Evolutionary conservation across 139 green algal genomes (phyloP), one percentile per base, ranked within the genome.

Genomic region (Asterochloris sp.): DNA sequence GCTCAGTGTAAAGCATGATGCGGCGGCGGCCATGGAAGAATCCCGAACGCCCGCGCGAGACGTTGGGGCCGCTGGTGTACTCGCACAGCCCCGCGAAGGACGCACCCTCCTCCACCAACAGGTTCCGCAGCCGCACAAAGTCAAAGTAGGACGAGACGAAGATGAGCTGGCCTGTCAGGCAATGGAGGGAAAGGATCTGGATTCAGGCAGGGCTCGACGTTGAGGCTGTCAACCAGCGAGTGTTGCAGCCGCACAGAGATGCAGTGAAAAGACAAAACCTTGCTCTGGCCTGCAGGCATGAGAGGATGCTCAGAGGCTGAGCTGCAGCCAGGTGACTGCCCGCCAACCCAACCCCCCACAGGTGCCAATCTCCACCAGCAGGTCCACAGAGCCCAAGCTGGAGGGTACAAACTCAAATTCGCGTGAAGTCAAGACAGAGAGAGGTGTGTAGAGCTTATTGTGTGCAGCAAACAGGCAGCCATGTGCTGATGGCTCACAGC

Each of bases 91-190:
- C 76, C 29, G 89, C 86, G 79, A 95, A 95, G 14, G 92, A 88
- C 12, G 85, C 88, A 23, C 73, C 76, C 69, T 93, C 76, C 17
- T 74, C 76, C n/a, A 83, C 81, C 73, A 90, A 47, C 80, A 93
- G 93, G 86, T 93, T 94, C 13, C 92, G 82, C 24, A 95, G 28
- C 81, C 92, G 87, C 24, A 99, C 94, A 84, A 96, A 99, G 88
- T 99, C 96, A 88, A 98, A 98, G 88, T 99, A 99, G 21, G 89
- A 92, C 13, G 92, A 89, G 29, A 98, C 82, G 86, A 98, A 98
- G 12, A 99, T 77, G 23, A 95, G 79, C 80, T 92, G 84, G 21
- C 92, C 87, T 76, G 86, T 62, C 84, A 83, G 14, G 71, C 71
- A 76, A 1, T 10, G 6, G 38, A 54, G 38, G 38, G 6, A 75